These are phyloP conservation scores for Scolecobasidium constrictum DNA, from an alignment of 2,329 filamentous ascomycete species.

Conservation along the genomic window DNA sequence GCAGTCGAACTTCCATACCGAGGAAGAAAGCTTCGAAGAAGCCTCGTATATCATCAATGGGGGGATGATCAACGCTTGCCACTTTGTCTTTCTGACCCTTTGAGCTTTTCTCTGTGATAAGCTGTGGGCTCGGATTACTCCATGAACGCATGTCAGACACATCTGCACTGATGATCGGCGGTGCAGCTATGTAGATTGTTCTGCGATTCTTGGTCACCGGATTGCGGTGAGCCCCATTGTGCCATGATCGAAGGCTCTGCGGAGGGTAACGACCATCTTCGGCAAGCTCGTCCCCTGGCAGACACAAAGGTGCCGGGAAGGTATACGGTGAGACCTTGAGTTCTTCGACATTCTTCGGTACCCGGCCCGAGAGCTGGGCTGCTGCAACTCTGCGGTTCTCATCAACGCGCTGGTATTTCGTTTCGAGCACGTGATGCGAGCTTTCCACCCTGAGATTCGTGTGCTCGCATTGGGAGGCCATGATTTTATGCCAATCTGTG, in stretches of 20 bases:
- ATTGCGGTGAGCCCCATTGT: conserved; percentile 35
- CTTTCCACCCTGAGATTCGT: not conserved
- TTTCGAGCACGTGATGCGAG: not conserved
- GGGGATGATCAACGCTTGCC: conserved; percentile 12
- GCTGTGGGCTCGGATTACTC: conserved; percentile 20
- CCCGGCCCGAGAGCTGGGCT: not conserved
- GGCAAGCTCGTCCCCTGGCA: conserved; percentile 50
- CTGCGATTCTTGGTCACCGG: conserved; percentile 33
- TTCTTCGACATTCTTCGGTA: not conserved
- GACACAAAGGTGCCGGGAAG: conserved; percentile 49
- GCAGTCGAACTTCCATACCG: conserved; percentile 38
- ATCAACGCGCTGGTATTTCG: conserved; percentile 1
- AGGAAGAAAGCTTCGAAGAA: conserved; percentile 44
- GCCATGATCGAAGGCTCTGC: conserved; percentile 45
- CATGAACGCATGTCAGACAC: conserved; percentile 33
- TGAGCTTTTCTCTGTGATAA: conserved; percentile 8
- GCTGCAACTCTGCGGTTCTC: not conserved
- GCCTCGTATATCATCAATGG: conserved; percentile 22
- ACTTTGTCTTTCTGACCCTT: conserved; percentile 5
- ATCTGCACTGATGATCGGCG: conserved; percentile 29
- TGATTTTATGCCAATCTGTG: no score
- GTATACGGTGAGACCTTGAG: conserved; percentile 9
- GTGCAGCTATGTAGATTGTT: conserved; percentile 43
- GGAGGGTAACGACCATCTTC: conserved; percentile 39
- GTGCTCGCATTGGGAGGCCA: not conserved